Evolutionary conservation across 2,329 filamentous ascomycete genomes (phyloP).

Genomic region (Trichophaea hybrida): DNA sequence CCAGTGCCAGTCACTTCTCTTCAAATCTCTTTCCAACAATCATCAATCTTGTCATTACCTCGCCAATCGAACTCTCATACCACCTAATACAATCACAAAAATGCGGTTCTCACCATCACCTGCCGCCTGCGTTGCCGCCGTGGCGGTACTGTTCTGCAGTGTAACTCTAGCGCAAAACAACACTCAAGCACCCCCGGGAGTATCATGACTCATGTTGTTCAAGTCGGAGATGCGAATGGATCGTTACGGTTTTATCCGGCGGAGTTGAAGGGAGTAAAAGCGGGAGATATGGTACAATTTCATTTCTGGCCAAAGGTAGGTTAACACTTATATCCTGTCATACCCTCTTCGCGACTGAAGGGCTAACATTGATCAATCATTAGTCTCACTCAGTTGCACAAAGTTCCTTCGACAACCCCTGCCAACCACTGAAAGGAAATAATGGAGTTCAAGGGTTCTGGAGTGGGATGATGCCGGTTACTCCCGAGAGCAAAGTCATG

Average conservation of each 20-base stretch:
- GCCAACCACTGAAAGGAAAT: slow-evolving; percentile 15
- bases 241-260: slow-evolving; percentile 39
- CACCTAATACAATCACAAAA: slow-evolving; percentile 18
- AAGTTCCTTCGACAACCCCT: slow-evolving; percentile 33
- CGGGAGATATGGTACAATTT: slow-evolving; percentile 42
- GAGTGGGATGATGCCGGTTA: slow-evolving; percentile 33
- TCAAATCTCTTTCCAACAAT: neutral
- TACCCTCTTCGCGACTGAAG: slow-evolving; percentile 8
- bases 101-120: slow-evolving; percentile 29
- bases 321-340: neutral
- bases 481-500: slow-evolving; percentile 28
- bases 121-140: neutral
- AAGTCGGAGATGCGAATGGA: slow-evolving; percentile 31
- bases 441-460: slow-evolving; percentile 31
- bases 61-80: neutral
- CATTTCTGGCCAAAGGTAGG: slow-evolving; percentile 37
- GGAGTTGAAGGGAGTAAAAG: slow-evolving; percentile 35
- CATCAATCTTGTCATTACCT: neutral
- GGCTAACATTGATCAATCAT: neutral
- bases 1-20: slow-evolving; percentile 12
- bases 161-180: neutral
- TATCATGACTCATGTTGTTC: slow-evolving; percentile 29
- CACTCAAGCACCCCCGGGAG: slow-evolving; percentile 15
- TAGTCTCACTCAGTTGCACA: slow-evolving; percentile 35
- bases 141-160: neutral